Percentiles rank a stretch among this genome's conserved stretches.
These are phyloP conservation scores for Teratosphaeria nubilosa DNA, from an alignment of 2,329 filamentous ascomycete species.

Conservation along the genomic window DNA sequence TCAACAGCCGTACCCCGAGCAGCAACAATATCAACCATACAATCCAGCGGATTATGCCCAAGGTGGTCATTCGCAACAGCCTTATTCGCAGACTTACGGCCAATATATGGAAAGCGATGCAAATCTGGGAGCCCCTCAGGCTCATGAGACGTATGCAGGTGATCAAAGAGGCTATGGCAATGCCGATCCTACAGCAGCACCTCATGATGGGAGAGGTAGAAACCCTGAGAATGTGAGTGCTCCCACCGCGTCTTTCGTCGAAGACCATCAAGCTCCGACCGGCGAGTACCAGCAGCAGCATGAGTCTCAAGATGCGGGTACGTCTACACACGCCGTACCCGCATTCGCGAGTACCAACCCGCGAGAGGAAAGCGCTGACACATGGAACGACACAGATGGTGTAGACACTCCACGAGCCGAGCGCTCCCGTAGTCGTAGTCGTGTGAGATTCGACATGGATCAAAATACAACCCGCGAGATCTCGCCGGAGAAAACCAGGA, in stretches of 20 bases:
- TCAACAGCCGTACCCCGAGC: constrained; percentile 16
- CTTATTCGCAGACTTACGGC: constrained; percentile 21
- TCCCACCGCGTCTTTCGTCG: constrained; percentile 6
- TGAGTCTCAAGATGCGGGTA: constrained; percentile 13
- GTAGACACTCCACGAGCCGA: constrained; percentile 14
- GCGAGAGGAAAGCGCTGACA: constrained; percentile 1
- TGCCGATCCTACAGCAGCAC: constrained; percentile 7
- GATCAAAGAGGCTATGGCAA: constrained; percentile 18
- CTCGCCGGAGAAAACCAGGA: constrained; percentile 9
- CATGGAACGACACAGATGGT: constrained; percentile 16
- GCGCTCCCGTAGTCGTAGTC: constrained; percentile 15
- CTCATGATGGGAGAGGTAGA: constrained; percentile 15
- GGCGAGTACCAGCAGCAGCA: constrained; percentile 1
- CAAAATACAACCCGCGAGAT: constrained; percentile 16
- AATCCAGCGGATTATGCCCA: constrained; percentile 38
- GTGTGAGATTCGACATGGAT: constrained; percentile 23
- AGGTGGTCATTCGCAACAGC: constrained; percentile 10
- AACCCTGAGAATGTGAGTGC: constrained; percentile 40
- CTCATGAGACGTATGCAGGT: constrained; percentile 23
- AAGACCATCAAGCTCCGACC: background rate
- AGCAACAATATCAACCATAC: constrained; percentile 24
- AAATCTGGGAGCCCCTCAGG: constrained; percentile 18
- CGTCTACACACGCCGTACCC: constrained; percentile 16
- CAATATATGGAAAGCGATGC: constrained; percentile 20
- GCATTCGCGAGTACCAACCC: constrained; percentile 9